A percentile compares a stretch with the other conserved stretches of the same genome.
Evolutionary conservation across 2,329 filamentous ascomycete species (phyloP).

Genomic region (Byssothecium circinans): DNA sequence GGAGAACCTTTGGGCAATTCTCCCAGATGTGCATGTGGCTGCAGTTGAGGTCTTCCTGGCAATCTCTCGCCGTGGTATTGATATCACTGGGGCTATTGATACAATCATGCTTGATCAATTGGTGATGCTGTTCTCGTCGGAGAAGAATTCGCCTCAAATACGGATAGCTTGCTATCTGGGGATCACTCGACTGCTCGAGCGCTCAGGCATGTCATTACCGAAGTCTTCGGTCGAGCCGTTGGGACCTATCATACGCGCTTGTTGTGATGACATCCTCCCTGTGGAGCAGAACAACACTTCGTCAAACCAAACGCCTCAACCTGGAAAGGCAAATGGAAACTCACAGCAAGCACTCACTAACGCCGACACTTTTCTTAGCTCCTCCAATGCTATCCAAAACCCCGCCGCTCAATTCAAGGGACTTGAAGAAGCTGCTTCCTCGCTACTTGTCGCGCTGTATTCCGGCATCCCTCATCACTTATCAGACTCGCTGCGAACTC

Average conservation of each 20-base stretch:
- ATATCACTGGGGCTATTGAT: constrained; percentile 60
- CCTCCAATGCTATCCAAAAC: constrained; percentile 34
- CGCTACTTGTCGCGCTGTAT: constrained; percentile 65
- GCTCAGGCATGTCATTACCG: constrained; percentile 67
- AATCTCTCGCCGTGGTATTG: constrained; percentile 61
- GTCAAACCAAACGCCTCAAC: constrained; percentile 41
- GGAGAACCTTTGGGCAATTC: constrained; percentile 71
- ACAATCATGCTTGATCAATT: constrained; percentile 71
- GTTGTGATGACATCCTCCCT: constrained; percentile 73
- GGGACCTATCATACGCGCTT: constrained; percentile 62
- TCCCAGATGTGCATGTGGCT: constrained; percentile 75
- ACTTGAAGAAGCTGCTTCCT: constrained; percentile 60
- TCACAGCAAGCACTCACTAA: constrained; percentile 55
- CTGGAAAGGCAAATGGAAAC: constrained; percentile 46
- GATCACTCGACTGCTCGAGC: constrained; percentile 58
- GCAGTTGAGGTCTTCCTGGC: constrained; percentile 64
- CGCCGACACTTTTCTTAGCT: constrained; percentile 70
- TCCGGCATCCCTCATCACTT: constrained; percentile 66
- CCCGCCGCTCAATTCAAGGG: constrained; percentile 43
- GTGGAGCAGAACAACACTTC: constrained; percentile 36
- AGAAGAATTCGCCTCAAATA: constrained; percentile 54
- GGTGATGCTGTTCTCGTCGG: constrained; percentile 66
- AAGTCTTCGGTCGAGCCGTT: constrained; percentile 68
- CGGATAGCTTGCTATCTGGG: constrained; percentile 65
- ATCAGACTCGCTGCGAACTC: constrained; percentile 69